Evolutionary conservation across 208 protist genomes (phyloP), one percentile per base, ranked within the genome.

Genomic region (Crithidia fasciculata): DNA sequence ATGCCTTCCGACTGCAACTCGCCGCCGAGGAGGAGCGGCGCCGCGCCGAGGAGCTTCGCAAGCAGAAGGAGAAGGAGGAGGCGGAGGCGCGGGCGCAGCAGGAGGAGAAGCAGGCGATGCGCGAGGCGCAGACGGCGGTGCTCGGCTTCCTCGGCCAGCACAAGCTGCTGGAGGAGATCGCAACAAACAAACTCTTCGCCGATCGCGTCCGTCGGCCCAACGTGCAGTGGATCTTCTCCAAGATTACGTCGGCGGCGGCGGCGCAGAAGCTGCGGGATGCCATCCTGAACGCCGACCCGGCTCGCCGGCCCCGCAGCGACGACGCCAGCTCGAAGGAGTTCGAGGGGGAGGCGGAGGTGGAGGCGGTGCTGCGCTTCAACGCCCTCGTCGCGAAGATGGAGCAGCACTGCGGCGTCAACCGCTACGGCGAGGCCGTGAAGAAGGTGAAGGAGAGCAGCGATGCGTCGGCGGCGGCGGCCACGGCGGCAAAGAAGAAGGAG

Each of bases 371-470:
- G 49, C 73, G 75, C 43, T 95, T 97, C 76, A 95, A 97, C 75
- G 65, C 57, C 9, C 43, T 89, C 9, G 28, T 97, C 28, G 68
- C 74, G 16, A 81, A 84, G 40, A 82, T 83, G 66, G 91, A 97
- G 71, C 68, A 79, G 69, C 82, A 83, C 49, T 67, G 90, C 53
- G 90, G 93, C 54, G 16, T 91, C 45, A 92, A 80, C 62, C 90
- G 93, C 63, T 97, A 95, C 73, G 93, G 93, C 50, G 89, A 97
- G 76, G 59, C 90, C 2, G 64, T 97, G 60, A 95, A 97, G 69
- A 92, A 89, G 68, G 41, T 37, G 49, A 66, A 75, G 56, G 69
- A 69, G 52, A 60, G 49, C 50, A 39, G 47, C 9, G 76, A 72
- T 28, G 58, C 61, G 37, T 37, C 59, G 45, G 58, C 59, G 15